Evolutionary conservation across 2,329 filamentous ascomycete species (phyloP).

Genomic region (Dactylellina leptospora): DNA sequence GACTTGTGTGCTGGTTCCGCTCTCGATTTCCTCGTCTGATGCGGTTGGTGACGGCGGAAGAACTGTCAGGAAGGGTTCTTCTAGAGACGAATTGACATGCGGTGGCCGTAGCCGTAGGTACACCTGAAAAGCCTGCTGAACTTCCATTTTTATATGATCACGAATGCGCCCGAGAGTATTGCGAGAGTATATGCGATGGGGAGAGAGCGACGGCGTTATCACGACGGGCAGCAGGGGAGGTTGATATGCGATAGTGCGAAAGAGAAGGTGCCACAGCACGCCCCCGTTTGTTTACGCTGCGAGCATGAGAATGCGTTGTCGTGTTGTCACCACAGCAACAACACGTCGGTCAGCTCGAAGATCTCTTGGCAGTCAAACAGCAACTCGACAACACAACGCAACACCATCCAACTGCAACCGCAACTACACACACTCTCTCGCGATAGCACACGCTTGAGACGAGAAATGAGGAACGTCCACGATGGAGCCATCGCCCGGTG

Average conservation of each 20-base stretch:
- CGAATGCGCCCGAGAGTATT: not conserved
- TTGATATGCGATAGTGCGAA: conserved; percentile 6
- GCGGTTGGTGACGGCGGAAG: conserved; percentile 42
- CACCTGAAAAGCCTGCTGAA: conserved; percentile 41
- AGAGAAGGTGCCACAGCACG: not conserved
- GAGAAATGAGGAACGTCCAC: conserved; percentile 19
- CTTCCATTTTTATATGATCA: conserved; percentile 29
- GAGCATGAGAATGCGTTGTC: not conserved
- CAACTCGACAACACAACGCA: conserved; percentile 17
- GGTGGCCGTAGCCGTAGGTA: conserved; percentile 44
- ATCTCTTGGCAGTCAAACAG: conserved; percentile 8
- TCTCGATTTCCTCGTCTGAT: conserved; percentile 42
- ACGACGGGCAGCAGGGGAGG: not conserved
- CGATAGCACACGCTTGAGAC: too few species aligned
- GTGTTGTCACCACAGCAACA: conserved; percentile 37
- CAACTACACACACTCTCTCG: not conserved
- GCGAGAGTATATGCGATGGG: not conserved
- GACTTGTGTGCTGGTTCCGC: conserved; percentile 41
- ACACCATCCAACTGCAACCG: not conserved
- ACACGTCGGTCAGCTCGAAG: not conserved
- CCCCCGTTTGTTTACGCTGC: conserved; percentile 1
- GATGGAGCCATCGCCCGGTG: conserved; percentile 45
- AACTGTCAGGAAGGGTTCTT: conserved; percentile 38
- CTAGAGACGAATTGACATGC: conserved; percentile 8
- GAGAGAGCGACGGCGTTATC: not conserved